These are phyloP conservation scores for Hyaloscypha hepaticicola DNA, from an alignment of 495 filamentous ascomycete species.

Conservation along the genomic window DNA sequence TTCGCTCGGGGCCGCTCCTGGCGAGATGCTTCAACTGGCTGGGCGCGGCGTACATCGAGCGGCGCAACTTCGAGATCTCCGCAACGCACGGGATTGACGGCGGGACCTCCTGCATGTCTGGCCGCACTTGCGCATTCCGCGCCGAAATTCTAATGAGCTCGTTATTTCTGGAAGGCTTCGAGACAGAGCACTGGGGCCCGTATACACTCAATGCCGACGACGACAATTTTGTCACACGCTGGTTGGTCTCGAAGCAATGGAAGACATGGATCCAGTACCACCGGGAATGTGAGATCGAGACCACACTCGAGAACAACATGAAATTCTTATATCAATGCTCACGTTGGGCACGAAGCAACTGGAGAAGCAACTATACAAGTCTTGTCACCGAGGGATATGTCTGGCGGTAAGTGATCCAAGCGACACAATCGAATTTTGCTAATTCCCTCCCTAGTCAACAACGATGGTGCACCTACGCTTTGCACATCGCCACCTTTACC, in stretches of 20 bases:
- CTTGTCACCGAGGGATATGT: constrained; percentile 68
- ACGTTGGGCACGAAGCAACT: constrained; percentile 80
- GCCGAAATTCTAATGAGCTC: constrained; percentile 76
- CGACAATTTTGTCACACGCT: constrained; percentile 82
- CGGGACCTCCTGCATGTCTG: constrained; percentile 84
- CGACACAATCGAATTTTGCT: constrained; percentile 24
- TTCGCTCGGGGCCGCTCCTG: constrained; percentile 52
- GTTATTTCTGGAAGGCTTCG: constrained; percentile 69
- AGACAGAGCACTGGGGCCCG: constrained; percentile 68
- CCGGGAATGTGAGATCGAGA: constrained; percentile 69
- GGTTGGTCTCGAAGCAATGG: constrained; percentile 74
- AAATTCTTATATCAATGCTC: constrained; percentile 78
- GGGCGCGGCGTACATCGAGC: constrained; percentile 77
- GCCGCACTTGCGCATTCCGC: constrained; percentile 80
- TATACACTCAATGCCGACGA: constrained; percentile 79
- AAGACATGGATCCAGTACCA: constrained; percentile 78
- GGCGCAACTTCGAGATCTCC: constrained; percentile 86
- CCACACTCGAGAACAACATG: constrained; percentile 69
- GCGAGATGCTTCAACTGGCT: constrained; percentile 72
- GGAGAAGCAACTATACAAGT: constrained; percentile 77
- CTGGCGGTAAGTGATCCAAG: constrained; percentile 53
- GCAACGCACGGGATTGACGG: constrained; percentile 84
- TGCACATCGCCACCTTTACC: constrained; percentile 71
- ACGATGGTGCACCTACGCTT: constrained; percentile 73
- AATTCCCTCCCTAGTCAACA: constrained; percentile 51